A percentile compares a stretch with the other conserved stretches of the same genome.
phyloP scores from a whole-genome alignment of 495 filamentous ascomycete genomes.

The Penicillium arizonense region DNA sequence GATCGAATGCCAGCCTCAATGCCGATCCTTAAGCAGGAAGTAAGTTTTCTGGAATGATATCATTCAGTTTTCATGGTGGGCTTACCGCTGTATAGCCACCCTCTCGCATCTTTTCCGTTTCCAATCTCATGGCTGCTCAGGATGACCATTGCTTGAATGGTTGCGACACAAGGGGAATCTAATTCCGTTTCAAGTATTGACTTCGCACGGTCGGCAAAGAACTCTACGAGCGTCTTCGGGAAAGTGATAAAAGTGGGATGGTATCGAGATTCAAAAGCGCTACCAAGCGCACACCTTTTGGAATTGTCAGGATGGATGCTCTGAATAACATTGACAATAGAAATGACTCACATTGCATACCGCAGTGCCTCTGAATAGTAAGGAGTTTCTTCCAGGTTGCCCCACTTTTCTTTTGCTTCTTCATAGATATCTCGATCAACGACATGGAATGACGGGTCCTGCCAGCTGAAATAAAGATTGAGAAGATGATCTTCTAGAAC shows the following conservation, averaged over 20 bases:
- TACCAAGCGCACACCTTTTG: constrained; percentile 31
- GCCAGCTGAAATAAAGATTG: constrained; percentile 37
- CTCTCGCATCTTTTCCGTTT: constrained; percentile 26
- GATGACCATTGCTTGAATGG: constrained; percentile 36
- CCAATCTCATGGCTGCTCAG: constrained; percentile 33
- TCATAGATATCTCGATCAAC: constrained; percentile 27
- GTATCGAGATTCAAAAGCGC: constrained; percentile 25
- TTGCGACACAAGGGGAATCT: constrained; percentile 33
- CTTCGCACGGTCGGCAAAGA: constrained; percentile 30
- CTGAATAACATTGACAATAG: too few species aligned
- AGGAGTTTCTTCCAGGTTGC: constrained; percentile 18
- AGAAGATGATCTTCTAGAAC: constrained; percentile 31
- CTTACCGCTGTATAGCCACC: constrained; percentile 39
- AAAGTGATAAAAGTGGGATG: constrained; percentile 27
- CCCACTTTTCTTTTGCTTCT: constrained; percentile 8
- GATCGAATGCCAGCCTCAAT: constrained; percentile 32
- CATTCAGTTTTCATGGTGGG: neutral
- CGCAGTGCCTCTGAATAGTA: constrained; percentile 34
- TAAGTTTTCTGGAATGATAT: neutral
- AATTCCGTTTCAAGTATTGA: constrained; percentile 32
- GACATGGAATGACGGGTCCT: constrained; percentile 32
- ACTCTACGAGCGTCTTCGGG: constrained; percentile 28
- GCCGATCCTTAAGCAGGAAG: constrained; percentile 28
- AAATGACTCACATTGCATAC: constrained; percentile 30
- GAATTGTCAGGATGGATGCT: neutral